A percentile compares a stretch with the other conserved stretches of the same genome.
Conservation (phyloP, 1,284 basidiomycete genomes). For the Megacollybia platyphylla region DNA sequence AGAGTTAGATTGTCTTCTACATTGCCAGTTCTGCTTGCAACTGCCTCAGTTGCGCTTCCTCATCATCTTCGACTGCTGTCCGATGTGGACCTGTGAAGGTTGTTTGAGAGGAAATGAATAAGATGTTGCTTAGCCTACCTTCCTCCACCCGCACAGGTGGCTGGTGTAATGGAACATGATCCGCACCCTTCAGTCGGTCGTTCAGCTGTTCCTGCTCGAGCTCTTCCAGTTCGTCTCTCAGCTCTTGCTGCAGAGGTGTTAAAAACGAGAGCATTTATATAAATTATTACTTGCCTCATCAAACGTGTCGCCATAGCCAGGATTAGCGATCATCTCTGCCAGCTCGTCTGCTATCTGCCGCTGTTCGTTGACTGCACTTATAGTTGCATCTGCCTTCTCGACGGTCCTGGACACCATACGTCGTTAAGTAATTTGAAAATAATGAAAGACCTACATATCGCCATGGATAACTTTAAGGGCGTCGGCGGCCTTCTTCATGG, state of each 20-base stretch:
- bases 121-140: neutral
- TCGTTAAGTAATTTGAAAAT: constrained; percentile 6
- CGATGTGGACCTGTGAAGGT: constrained; percentile 19
- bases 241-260: constrained; percentile 49
- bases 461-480: constrained; percentile 90
- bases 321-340: constrained; percentile 86
- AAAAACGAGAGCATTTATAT: constrained; percentile 5
- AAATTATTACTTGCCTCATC: constrained; percentile 54
- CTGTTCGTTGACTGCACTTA: constrained; percentile 87
- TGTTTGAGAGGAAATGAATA: neutral
- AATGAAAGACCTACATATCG: constrained; percentile 58
- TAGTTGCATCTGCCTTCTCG: constrained; percentile 86
- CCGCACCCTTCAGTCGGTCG: constrained; percentile 78
- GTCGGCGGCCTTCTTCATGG: constrained; percentile 93
- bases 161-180: constrained; percentile 82
- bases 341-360: constrained; percentile 94
- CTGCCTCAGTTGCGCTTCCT: constrained; percentile 85
- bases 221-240: constrained; percentile 78
- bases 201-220: constrained; percentile 90
- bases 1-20: constrained; percentile 23
- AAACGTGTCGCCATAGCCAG: constrained; percentile 44
- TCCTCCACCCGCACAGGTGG: constrained; percentile 29
- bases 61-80: constrained; percentile 74
- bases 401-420: constrained; percentile 47
- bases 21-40: constrained; percentile 88